Conservation (phyloP, 2,329 filamentous ascomycete species). For the Hymenoscyphus fraxineus region DNA sequence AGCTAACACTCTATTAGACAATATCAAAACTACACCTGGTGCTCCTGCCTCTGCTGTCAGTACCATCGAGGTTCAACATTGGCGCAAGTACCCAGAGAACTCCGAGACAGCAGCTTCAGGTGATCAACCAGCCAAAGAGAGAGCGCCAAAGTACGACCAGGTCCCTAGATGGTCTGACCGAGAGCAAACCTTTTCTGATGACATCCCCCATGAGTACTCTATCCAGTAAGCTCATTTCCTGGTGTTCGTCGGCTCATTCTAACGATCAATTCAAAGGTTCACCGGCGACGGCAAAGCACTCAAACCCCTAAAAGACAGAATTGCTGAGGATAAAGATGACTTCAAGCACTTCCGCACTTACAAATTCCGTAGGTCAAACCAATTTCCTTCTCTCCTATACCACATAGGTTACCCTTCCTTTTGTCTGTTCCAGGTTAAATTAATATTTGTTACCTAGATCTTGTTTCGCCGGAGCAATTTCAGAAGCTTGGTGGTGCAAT, state of each 20-base stretch:
- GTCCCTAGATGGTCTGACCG: constrained; percentile 21
- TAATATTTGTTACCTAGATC: not conserved
- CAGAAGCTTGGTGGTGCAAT: not conserved
- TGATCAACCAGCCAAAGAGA: not conserved
- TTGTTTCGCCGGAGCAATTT: not conserved
- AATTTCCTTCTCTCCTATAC: not conserved
- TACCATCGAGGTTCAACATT: constrained; percentile 15
- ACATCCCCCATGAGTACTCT: constrained; percentile 21
- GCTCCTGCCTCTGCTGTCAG: constrained; percentile 14
- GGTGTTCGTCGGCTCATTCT: not conserved
- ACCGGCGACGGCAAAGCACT: constrained; percentile 8
- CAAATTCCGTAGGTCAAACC: not conserved
- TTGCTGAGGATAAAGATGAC: constrained; percentile 13
- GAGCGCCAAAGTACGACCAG: constrained; percentile 21
- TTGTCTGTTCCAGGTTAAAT: not conserved
- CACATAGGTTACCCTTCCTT: no score
- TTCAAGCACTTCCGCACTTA: constrained; percentile 20
- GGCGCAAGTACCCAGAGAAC: constrained; percentile 11
- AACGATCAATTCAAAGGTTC: constrained; percentile 9
- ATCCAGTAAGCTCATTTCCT: constrained; percentile 17
- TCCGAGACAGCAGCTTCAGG: not conserved
- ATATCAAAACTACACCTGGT: not conserved
- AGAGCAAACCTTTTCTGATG: constrained; percentile 11
- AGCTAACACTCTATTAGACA: not conserved
- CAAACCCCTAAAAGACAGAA: constrained; percentile 13